Percentiles rank a stretch among this genome's conserved stretches.
Conservation (phyloP, 163 green algal genomes). For the Volvox carteri region DNA sequence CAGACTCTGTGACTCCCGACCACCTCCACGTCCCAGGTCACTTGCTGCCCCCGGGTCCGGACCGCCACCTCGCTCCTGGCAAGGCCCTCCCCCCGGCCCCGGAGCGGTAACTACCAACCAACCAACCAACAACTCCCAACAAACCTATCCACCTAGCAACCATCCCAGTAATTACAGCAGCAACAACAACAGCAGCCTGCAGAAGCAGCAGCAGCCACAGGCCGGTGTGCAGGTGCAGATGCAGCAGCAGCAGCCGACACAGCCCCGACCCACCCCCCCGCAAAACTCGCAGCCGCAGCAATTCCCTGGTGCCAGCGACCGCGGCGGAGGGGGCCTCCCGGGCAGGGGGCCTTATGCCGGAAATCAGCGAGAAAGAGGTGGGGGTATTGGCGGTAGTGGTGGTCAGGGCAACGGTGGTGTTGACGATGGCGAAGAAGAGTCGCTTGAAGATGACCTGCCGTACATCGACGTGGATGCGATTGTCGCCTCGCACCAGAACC, state of each 20-base stretch:
- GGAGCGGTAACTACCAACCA: neutral
- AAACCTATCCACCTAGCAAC: neutral
- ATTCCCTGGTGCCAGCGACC: neutral
- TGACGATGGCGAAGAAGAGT: no score
- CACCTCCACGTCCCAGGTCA: neutral
- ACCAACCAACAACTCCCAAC: neutral
- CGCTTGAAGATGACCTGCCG: no score
- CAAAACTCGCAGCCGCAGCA: neutral
- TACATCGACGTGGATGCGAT: constrained; percentile 46
- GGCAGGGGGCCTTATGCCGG: neutral
- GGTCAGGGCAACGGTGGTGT: constrained; percentile 19
- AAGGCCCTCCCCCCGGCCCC: neutral
- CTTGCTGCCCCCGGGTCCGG: neutral
- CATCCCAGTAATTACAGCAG: neutral
- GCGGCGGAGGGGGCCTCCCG: neutral
- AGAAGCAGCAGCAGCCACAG: constrained; percentile 9
- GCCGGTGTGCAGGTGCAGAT: no score
- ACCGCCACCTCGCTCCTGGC: neutral
- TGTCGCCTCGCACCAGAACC: constrained; percentile 21
- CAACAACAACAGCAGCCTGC: neutral
- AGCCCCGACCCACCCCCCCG: neutral
- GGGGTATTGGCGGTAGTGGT: neutral
- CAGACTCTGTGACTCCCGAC: neutral
- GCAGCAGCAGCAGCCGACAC: neutral
- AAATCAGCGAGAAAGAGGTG: neutral